Conservation (phyloP, 1,139 yeast species). For the Kurtzmaniella quercitrusa region DNA sequence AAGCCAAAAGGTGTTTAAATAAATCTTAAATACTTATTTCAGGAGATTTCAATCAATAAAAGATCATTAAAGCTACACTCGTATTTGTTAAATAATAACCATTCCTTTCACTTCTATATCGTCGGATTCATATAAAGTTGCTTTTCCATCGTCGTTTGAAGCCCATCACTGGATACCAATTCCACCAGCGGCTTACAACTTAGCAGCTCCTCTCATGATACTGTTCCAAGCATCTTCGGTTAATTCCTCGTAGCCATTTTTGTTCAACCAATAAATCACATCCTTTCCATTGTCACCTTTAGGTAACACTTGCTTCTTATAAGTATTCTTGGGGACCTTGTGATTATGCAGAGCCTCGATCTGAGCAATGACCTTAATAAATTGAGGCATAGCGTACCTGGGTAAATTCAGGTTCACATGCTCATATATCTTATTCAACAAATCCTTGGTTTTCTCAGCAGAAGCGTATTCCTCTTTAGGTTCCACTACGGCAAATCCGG, state of each 20-base stretch:
- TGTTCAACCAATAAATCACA: slow-evolving; percentile 66
- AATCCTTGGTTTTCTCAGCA: slow-evolving; percentile 21
- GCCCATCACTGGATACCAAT: too few relatives aligned
- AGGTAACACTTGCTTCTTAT: slow-evolving; percentile 76
- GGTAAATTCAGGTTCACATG: slow-evolving; percentile 57
- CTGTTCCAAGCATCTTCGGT: slow-evolving; percentile 56
- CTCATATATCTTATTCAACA: slow-evolving; percentile 26
- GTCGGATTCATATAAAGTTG: too few relatives aligned
- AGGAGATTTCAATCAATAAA: too few relatives aligned
- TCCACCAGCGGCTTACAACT: slow-evolving; percentile 25
- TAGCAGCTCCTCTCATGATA: slow-evolving; percentile 41
- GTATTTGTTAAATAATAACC: too few relatives aligned
- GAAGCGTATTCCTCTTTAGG: slow-evolving; percentile 34
- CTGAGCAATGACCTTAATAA: slow-evolving; percentile 61
- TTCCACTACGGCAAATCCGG: slow-evolving; percentile 82
- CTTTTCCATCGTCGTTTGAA: too few relatives aligned
- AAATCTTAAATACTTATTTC: too few relatives aligned
- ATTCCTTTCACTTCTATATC: too few relatives aligned
- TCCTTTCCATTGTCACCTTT: slow-evolving; percentile 61
- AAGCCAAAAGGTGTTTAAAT: too few relatives aligned
- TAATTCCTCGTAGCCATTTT: slow-evolving; percentile 52
- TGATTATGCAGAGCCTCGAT: slow-evolving; percentile 78
- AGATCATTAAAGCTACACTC: background rate
- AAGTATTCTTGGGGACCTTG: slow-evolving; percentile 76
- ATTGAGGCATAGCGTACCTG: slow-evolving; percentile 84